Evolutionary conservation across 768 basidiomycete genomes (phyloP).

Genomic region (Pholiota molesta): DNA sequence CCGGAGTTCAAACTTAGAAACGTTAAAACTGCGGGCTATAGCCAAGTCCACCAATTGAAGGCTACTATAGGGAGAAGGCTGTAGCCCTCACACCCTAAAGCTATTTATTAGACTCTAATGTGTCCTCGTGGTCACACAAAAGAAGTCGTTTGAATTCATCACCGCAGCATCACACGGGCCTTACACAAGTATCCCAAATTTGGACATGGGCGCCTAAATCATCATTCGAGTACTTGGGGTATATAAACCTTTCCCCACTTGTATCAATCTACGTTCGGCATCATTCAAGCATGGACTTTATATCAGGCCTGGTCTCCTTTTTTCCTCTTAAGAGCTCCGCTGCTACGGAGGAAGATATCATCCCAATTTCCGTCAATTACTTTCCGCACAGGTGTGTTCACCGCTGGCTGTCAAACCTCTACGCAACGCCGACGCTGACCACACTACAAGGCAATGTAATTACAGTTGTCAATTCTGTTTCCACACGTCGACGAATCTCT

Average conservation of each 20-base stretch:
- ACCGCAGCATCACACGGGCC: background rate
- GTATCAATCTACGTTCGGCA: background rate
- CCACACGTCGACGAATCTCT: slow-evolving; percentile 37
- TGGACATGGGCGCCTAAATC: background rate
- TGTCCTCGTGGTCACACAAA: background rate
- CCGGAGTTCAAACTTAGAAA: background rate
- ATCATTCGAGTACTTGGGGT: background rate
- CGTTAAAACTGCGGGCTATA: background rate
- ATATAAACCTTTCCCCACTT: background rate
- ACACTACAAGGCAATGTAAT: slow-evolving; percentile 27
- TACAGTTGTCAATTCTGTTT: slow-evolving; percentile 45
- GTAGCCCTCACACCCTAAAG: background rate
- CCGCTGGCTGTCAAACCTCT: background rate
- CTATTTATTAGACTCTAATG: background rate
- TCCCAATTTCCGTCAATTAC: slow-evolving; percentile 30
- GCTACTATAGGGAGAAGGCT: background rate
- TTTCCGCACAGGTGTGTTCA: slow-evolving; percentile 25
- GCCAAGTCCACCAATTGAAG: background rate
- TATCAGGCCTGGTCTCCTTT: background rate
- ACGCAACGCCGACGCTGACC: background rate
- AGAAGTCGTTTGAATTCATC: background rate
- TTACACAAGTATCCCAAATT: background rate
- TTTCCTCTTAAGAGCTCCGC: background rate
- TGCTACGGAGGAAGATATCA: slow-evolving; percentile 1
- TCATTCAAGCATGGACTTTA: background rate